phyloP scores from a whole-genome alignment of 2,329 filamentous ascomycete genomes.

The Penicillium fuscoglaucum region DNA sequence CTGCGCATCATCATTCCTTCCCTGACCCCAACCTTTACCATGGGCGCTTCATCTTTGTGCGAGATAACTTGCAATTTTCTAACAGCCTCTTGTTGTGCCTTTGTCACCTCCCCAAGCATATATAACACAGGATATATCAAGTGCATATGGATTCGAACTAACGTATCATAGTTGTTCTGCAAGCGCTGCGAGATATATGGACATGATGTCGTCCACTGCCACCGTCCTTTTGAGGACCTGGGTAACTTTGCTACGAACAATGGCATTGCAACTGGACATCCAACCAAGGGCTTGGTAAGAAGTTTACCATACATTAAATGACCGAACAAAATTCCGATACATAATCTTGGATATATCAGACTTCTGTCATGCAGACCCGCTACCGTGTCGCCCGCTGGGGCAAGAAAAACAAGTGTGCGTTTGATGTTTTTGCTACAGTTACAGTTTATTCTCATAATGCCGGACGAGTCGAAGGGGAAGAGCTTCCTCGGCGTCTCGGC shows the following conservation, averaged over 20 bases:
- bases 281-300: neutral
- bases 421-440: constrained; percentile 18
- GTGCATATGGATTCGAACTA: neutral
- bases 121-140: too few relatives aligned
- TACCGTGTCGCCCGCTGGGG: too few relatives aligned
- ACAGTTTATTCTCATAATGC: constrained; percentile 34
- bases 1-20: too few relatives aligned
- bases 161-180: neutral
- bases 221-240: neutral
- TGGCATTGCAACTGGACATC: neutral
- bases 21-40: too few relatives aligned
- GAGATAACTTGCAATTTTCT: too few relatives aligned
- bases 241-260: neutral
- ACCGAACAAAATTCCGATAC: neutral
- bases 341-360: too few relatives aligned
- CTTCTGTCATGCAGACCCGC: too few relatives aligned
- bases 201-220: neutral
- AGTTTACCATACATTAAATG: neutral
- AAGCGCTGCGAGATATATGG: neutral
- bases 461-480: constrained; percentile 41
- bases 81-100: too few relatives aligned
- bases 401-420: too few relatives aligned
- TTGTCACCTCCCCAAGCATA: too few relatives aligned
- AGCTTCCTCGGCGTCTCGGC: constrained; percentile 70
- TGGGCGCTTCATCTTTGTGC: too few relatives aligned